phyloP scores from a whole-genome alignment of 2,329 filamentous ascomycete genomes.

The Furcasterigmium furcatum region DNA sequence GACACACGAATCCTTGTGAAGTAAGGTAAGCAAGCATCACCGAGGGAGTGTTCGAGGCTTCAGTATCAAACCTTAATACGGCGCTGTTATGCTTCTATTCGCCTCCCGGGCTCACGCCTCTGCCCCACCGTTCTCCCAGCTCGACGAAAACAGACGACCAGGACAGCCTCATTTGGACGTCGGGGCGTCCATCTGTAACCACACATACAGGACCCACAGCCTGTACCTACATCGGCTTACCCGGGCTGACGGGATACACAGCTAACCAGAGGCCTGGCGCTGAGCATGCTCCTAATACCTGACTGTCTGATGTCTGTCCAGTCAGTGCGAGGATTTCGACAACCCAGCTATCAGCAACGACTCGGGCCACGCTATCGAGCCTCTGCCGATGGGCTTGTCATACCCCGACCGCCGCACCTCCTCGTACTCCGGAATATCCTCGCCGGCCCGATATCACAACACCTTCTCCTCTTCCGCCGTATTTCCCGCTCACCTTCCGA shows the following conservation, averaged over 20 bases:
- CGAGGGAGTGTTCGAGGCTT: not conserved
- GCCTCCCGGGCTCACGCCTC: slow-evolving; percentile 70
- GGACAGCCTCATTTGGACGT: not conserved
- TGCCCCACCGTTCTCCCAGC: slow-evolving; percentile 18
- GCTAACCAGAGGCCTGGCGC: too few relatives aligned
- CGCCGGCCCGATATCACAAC: too few relatives aligned
- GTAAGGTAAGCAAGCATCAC: not conserved
- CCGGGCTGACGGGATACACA: not conserved
- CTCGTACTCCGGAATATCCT: too few relatives aligned
- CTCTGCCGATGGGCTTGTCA: too few relatives aligned
- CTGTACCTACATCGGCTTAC: not conserved
- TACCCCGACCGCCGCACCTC: too few relatives aligned
- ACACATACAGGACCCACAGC: not conserved
- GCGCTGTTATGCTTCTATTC: slow-evolving; percentile 4
- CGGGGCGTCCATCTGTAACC: not conserved
- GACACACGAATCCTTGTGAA: not conserved
- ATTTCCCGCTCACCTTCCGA: too few relatives aligned
- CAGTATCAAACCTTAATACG: not conserved
- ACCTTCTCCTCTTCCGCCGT: too few relatives aligned
- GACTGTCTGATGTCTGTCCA: too few relatives aligned
- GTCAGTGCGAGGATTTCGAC: too few relatives aligned
- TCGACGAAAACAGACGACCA: not conserved
- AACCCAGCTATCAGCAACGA: too few relatives aligned
- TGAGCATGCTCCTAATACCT: too few relatives aligned
- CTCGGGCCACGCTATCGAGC: too few relatives aligned